Percentiles rank a stretch among this genome's conserved stretches.
phyloP scores from a whole-genome alignment of 2,329 filamentous ascomycete species.

The Didymella glomerata region DNA sequence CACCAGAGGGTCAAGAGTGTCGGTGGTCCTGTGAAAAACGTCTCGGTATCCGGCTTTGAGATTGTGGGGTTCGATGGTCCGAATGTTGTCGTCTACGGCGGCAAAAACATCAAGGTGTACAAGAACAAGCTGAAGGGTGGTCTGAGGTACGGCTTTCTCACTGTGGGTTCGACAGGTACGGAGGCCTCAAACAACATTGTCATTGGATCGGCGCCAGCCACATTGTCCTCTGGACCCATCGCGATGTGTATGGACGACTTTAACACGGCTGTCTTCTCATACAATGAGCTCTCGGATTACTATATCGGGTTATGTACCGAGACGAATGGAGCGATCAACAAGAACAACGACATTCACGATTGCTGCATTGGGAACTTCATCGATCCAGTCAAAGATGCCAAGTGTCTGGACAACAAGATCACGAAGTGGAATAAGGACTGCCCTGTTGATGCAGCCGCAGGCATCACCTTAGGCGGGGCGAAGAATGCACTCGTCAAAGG shows the following conservation, averaged over 20 bases:
- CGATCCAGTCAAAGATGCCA: slow-evolving; percentile 22
- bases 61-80: slow-evolving; percentile 21
- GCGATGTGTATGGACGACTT: slow-evolving; percentile 29
- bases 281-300: slow-evolving; percentile 25
- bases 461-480: slow-evolving; percentile 19
- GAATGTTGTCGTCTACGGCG: slow-evolving; percentile 25
- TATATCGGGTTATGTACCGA: slow-evolving; percentile 25
- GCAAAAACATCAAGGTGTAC: slow-evolving; percentile 16
- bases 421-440: slow-evolving; percentile 4
- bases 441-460: slow-evolving; percentile 2
- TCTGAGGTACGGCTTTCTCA: slow-evolving; percentile 25
- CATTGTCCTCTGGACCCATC: slow-evolving; percentile 7
- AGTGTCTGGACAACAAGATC: slow-evolving; percentile 22
- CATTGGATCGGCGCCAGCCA: slow-evolving; percentile 1
- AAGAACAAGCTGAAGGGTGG: slow-evolving; percentile 23
- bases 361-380: slow-evolving; percentile 24
- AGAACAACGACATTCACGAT: slow-evolving; percentile 19
- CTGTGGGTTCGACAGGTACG: slow-evolving; percentile 20
- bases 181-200: slow-evolving; percentile 14
- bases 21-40: slow-evolving; percentile 20
- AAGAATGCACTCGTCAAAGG: slow-evolving; percentile 21
- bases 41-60: slow-evolving; percentile 22
- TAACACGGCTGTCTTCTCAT: slow-evolving; percentile 13
- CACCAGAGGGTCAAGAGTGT: neutral
- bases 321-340: slow-evolving; percentile 15